phyloP scores from a whole-genome alignment of 2,329 filamentous ascomycete genomes.

The Fusarium oxysporum region DNA sequence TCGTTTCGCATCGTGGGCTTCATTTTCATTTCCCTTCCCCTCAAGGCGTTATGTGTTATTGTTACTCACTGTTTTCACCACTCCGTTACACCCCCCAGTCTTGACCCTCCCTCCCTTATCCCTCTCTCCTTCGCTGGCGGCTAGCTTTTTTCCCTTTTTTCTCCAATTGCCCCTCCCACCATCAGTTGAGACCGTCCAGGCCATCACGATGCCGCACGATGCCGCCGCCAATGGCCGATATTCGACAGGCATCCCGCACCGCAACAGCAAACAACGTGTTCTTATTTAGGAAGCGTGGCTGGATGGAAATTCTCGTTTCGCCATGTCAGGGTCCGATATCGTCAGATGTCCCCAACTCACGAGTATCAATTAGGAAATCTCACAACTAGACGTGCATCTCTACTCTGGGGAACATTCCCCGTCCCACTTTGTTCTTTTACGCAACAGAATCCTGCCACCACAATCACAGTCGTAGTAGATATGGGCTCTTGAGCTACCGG shows the following conservation, averaged over 20 bases:
- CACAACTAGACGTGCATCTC: conserved; percentile 19
- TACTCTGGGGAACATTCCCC: conserved; percentile 21
- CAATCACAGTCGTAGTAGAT: conserved; percentile 7
- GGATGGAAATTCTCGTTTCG: conserved; percentile 16
- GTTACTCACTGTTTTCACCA: neutral
- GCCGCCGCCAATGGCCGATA: conserved; percentile 24
- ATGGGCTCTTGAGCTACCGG: conserved; percentile 11
- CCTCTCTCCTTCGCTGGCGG: conserved; percentile 10
- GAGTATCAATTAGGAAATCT: conserved; percentile 23
- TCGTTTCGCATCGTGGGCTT: conserved; percentile 33
- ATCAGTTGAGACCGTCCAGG: conserved; percentile 7
- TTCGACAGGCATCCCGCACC: conserved; percentile 13
- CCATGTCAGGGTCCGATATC: conserved; percentile 18
- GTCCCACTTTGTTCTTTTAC: conserved; percentile 17
- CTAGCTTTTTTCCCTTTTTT: neutral
- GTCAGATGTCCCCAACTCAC: conserved; percentile 8
- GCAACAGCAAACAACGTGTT: conserved; percentile 29
- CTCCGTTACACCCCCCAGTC: conserved; percentile 24
- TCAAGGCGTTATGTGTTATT: neutral
- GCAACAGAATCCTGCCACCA: neutral
- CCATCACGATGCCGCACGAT: conserved; percentile 26
- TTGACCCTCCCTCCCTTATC: conserved; percentile 9
- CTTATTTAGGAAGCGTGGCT: conserved; percentile 29
- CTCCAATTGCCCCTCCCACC: conserved; percentile 42
- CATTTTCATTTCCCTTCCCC: neutral